phyloP scores from a whole-genome alignment of 176 grass and related monocot species.

The Canna indica region DNA sequence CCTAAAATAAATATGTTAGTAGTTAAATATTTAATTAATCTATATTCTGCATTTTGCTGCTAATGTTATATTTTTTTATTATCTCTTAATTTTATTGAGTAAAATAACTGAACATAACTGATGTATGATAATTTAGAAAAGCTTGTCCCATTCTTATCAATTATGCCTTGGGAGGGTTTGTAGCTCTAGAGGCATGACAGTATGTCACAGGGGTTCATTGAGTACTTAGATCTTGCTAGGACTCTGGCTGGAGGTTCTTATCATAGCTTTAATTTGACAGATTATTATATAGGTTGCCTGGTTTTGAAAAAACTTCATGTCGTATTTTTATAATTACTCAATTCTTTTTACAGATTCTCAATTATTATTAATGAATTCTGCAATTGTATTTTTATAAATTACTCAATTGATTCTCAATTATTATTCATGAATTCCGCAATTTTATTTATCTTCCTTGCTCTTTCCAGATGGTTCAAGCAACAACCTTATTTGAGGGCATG shows the following conservation, averaged over 20 bases:
- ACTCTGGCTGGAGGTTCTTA: too few relatives aligned
- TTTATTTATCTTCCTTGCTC: slow-evolving; percentile 1
- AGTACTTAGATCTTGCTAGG: background rate
- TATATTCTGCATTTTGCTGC: background rate
- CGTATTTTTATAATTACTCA: too few relatives aligned
- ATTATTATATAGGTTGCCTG: too few relatives aligned
- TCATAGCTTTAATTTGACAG: too few relatives aligned
- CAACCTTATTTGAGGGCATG: slow-evolving; percentile 58
- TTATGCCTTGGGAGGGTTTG: background rate
- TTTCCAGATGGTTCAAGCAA: slow-evolving; percentile 74
- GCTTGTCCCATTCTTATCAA: background rate
- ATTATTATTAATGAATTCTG: too few relatives aligned
- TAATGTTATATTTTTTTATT: background rate
- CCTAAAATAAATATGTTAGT: too few relatives aligned
- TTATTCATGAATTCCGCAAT: background rate
- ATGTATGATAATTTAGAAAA: too few relatives aligned
- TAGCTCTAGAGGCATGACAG: background rate
- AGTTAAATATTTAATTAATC: background rate
- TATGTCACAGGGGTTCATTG: background rate
- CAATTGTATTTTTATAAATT: too few relatives aligned
- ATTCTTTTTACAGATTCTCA: too few relatives aligned
- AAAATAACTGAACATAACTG: background rate
- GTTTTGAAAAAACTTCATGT: too few relatives aligned
- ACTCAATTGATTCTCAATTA: background rate
- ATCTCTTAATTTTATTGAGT: background rate